Evolutionary conservation across 495 filamentous ascomycete genomes (phyloP).

Genomic region (Neurospora sp.): DNA sequence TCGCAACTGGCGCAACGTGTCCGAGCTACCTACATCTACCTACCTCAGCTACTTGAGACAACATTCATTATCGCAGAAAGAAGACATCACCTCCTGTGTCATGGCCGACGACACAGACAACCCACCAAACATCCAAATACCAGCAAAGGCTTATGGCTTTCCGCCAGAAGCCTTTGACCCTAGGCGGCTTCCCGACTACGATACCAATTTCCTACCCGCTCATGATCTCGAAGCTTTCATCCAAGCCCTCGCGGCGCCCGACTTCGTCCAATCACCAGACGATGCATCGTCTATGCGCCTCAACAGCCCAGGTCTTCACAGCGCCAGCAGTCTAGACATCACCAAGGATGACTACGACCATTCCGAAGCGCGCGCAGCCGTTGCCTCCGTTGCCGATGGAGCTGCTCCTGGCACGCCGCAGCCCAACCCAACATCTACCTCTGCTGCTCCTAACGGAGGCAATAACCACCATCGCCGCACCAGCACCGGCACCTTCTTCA

Average conservation of each 20-base stretch:
- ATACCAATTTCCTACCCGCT: slow-evolving; percentile 53
- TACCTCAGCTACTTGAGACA: neutral
- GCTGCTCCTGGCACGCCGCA: neutral
- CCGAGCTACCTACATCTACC: neutral
- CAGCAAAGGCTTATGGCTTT: slow-evolving; percentile 32
- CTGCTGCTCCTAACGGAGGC: neutral
- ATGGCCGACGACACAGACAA: slow-evolving; percentile 19
- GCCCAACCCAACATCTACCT: neutral
- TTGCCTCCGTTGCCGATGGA: slow-evolving; percentile 10
- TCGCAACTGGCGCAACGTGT: neutral
- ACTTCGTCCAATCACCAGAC: slow-evolving; percentile 29
- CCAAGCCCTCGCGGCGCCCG: slow-evolving; percentile 45
- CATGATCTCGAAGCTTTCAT: slow-evolving; percentile 48
- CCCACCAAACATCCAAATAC: slow-evolving; percentile 13
- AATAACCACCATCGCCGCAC: slow-evolving; percentile 3
- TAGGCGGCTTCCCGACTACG: slow-evolving; percentile 49
- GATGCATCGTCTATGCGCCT: slow-evolving; percentile 23
- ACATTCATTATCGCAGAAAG: neutral
- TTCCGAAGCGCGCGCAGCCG: slow-evolving; percentile 10
- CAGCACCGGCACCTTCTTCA: slow-evolving; percentile 42
- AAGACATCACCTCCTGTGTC: neutral
- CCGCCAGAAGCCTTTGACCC: slow-evolving; percentile 37
- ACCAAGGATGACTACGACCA: slow-evolving; percentile 5
- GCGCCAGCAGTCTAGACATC: slow-evolving; percentile 12
- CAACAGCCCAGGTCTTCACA: slow-evolving; percentile 14